Evolutionary conservation across 306 rosid genomes (phyloP).

Genomic region (Inga leiocalycina): DNA sequence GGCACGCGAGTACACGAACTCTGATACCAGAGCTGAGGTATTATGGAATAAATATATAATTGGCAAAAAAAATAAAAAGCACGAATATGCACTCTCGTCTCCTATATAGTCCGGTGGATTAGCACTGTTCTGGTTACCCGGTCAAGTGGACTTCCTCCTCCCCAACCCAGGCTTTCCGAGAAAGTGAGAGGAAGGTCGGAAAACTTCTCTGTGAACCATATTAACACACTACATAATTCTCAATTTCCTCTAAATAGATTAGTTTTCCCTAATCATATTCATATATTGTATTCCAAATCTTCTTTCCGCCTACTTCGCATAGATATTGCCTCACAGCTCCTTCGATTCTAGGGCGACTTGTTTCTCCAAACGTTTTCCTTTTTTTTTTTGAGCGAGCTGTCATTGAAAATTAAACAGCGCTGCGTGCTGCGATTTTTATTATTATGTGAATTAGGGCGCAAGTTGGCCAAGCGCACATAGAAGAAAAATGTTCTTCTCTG

Average conservation of each 20-base stretch:
- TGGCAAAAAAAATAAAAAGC: neutral
- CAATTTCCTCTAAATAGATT: neutral
- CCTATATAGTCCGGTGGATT: neutral
- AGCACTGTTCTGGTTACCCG: neutral
- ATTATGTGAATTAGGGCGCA: conserved; percentile 35
- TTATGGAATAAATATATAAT: neutral
- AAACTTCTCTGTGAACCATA: neutral
- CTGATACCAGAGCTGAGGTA: neutral
- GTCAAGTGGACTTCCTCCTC: neutral
- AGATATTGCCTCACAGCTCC: neutral
- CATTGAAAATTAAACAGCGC: conserved; percentile 28
- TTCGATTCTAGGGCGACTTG: conserved; percentile 37
- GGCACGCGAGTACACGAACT: neutral
- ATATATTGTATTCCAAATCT: neutral
- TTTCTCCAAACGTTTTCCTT: conserved; percentile 21
- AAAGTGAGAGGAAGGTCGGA: conserved; percentile 2
- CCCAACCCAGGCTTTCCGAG: neutral
- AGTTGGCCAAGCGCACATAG: conserved; percentile 30
- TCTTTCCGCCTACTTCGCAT: conserved; percentile 12
- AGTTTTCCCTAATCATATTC: neutral
- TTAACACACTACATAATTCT: neutral
- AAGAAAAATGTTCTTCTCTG: conserved; percentile 76
- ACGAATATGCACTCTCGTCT: neutral
- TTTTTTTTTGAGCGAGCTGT: neutral
- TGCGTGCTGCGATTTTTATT: neutral